These are phyloP conservation scores for Nevesoporus exiguus DNA, from an alignment of 768 basidiomycete species.

Conservation along the genomic window DNA sequence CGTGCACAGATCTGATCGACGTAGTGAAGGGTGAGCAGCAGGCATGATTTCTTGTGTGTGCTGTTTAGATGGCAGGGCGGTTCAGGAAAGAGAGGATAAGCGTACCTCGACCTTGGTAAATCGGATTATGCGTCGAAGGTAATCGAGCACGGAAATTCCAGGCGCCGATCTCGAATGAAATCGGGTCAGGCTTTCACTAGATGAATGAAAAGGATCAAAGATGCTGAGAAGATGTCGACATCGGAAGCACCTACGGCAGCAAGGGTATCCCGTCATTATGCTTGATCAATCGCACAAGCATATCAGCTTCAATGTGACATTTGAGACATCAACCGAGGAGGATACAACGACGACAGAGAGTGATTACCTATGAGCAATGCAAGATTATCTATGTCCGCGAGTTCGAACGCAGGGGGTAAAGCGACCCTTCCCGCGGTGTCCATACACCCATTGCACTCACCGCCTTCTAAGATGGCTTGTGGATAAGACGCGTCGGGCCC, in stretches of 20 bases:
- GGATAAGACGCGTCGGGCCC: constrained; percentile 7
- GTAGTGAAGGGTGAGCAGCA: constrained; percentile 81
- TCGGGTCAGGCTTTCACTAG: constrained; percentile 84
- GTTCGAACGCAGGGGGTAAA: constrained; percentile 81
- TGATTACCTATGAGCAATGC: constrained; percentile 81
- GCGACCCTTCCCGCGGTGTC: constrained; percentile 73
- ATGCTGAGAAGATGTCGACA: constrained; percentile 8
- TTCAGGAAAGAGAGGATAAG: constrained; percentile 21
- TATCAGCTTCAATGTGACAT: constrained; percentile 64
- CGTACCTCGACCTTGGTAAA: constrained; percentile 97
- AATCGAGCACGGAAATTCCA: constrained; percentile 84
- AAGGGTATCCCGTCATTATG: constrained; percentile 97
- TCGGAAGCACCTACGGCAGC: constrained; percentile 57
- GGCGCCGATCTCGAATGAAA: constrained; percentile 96
- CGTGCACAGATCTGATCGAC: constrained; percentile 92
- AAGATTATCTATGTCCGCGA: constrained; percentile 77
- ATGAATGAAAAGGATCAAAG: constrained; percentile 21
- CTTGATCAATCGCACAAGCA: constrained; percentile 90
- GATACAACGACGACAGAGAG: constrained; percentile 24
- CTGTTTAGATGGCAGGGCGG: constrained; percentile 7
- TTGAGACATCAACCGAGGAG: constrained; percentile 12
- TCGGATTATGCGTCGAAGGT: constrained; percentile 87
- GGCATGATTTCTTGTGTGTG: constrained; percentile 60
- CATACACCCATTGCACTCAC: constrained; percentile 72
- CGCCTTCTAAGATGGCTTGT: constrained; percentile 27